These are phyloP conservation scores for Talaromyces atroroseus DNA, from an alignment of 2,329 filamentous ascomycete genomes.

Conservation along the genomic window DNA sequence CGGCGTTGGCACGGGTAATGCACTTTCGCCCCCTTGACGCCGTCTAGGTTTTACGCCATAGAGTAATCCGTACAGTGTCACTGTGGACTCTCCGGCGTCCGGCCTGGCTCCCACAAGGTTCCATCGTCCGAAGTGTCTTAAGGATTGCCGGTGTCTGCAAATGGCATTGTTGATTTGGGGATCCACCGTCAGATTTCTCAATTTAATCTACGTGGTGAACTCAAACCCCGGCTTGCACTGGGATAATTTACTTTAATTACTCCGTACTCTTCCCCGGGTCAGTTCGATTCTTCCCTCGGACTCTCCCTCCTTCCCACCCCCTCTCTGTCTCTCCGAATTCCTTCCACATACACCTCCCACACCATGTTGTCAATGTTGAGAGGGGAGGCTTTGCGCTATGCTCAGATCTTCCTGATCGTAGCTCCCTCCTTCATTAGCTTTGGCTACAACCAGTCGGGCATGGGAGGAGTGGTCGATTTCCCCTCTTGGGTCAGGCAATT, in stretches of 20 bases:
- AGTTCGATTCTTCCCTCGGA: background rate
- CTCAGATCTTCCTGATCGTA: slow-evolving; percentile 19
- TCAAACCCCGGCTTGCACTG: background rate
- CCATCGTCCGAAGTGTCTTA: too few species aligned
- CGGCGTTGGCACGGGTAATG: too few species aligned
- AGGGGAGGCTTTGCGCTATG: background rate
- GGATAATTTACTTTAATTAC: background rate
- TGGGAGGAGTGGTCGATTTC: slow-evolving; percentile 57
- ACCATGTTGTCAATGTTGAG: background rate
- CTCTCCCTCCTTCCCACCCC: background rate
- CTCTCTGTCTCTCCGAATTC: background rate
- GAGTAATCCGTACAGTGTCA: too few species aligned
- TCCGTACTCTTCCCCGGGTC: background rate
- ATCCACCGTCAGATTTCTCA: background rate
- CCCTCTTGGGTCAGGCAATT: slow-evolving; percentile 50
- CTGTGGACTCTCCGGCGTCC: too few species aligned
- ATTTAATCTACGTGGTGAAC: background rate
- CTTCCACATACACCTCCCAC: background rate
- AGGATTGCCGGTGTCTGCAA: background rate
- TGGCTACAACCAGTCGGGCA: slow-evolving; percentile 48
- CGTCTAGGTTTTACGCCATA: too few species aligned
- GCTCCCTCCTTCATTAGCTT: slow-evolving; percentile 36
- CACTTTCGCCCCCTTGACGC: too few species aligned
- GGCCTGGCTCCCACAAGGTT: too few species aligned
- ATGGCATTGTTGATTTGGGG: background rate